Base-by-base conservation (phyloP, 2,329 filamentous ascomycete genomes). In the Calonectria montana region DNA sequence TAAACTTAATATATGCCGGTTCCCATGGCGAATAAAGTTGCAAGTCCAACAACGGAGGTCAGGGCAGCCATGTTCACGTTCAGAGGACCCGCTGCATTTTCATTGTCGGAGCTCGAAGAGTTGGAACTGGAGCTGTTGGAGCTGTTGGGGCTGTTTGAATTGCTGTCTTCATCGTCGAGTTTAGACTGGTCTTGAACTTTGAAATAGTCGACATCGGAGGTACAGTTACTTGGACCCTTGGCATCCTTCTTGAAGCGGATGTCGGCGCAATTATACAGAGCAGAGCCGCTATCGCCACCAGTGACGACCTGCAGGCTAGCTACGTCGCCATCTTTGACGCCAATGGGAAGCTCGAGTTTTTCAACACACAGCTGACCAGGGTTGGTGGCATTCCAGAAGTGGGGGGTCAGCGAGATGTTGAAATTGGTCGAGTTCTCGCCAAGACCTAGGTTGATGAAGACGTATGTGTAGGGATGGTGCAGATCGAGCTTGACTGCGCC, bases 231-330 rank as follows among this genome's bases (percentile, higher is more conserved):
- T 18, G 88, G 84, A 10, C 84, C 81, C 21, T 87, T 84, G 5
- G 89, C 86, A 13, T 84, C 84, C 64, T 85, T 84, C 37, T 87
- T 88, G 84, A 96, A 92, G 29, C 89, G 91, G 75, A 95, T 90
- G 77, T 96, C 93, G 79, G 93, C 92, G 82, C 94, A 96, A 82
- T 92, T 93, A 83, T 94, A 95, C 37, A 95, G 84, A 18, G 92
- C 91, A 45, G 86, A 87, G 23, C 86, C 88, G 4, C 84, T 85
- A 25, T 89, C 86, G 31, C 90, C 91, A 57, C 91, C 86, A 4
- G 91, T 92, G 41, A 94, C 88, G 64, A 95, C 90, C 84, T 95
- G 93, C 67, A 95, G 84, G 37, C 90, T 92, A 16, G 88, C 93
- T 59, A 89, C 86, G 74, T 88, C 87, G 48, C 93, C 93, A 43